Base-by-base conservation (phyloP, 1,284 basidiomycete genomes). In the Trametes versicolor region DNA sequence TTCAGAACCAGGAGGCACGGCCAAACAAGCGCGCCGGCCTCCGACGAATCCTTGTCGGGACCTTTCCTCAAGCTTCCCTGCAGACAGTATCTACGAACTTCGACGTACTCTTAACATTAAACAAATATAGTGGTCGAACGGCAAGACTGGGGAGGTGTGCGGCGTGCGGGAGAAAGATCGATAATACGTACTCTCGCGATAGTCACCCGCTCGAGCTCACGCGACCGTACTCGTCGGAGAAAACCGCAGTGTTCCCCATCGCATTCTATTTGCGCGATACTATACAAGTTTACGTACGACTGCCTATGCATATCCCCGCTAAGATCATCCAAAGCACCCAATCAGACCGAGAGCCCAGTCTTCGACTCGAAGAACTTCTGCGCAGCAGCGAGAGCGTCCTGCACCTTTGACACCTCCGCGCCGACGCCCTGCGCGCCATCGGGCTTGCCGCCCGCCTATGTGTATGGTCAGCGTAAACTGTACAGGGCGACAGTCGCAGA, bases 351-450 rank as follows among this genome's bases (percentile, higher is more conserved):
- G 47, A 66, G 58, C 54, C 68, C 70, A 59, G 69, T 71, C 63
- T 71, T 70, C 29, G 61, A 36, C 56, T 60, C 60, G 61, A 72
- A 80, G 67, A 84, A 85, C 55, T 80, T 75, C 66, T 79, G 80
- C 9, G 92, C 94, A 49, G 82, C 81, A 52, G 75, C 77, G 37
- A 97, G 74, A 1, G 94, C 96, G 66, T 94, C 93, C 23, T 85
- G 79, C 2, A 96, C 79, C 78, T 88, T 92, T 48, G 79, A 78
- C 2, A 84, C 76, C 69, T 95, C 85, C 12, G 82, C 79, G 50
- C 96, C 96, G 21, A 96, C 89, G 52, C 96, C 96, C 73, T 96
- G 95, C 2, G 92, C 92, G 62, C 87, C 85, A 54, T 98, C 96
- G 65, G 94, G 93, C 80, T 96, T 97, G 23, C 96, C 96, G 64